Conservation (phyloP, 179 eudicot species). For the Nepenthes alata region DNA sequence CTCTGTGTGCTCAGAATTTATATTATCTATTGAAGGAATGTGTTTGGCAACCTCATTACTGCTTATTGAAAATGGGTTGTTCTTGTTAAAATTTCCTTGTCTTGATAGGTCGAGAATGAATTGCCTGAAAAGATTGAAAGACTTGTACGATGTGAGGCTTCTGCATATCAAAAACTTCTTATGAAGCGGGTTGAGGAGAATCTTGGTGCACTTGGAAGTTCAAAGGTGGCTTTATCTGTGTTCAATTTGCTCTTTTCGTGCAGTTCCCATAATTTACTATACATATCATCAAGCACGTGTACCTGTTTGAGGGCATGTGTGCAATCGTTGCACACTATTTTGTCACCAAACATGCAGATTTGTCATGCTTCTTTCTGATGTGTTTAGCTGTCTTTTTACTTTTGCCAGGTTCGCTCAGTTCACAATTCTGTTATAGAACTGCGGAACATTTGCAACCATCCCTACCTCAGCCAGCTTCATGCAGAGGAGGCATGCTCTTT, state of each 20-base stretch:
- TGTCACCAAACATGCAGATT: background rate
- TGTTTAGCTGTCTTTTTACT: constrained; percentile 7
- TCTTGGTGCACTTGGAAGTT: constrained; percentile 81
- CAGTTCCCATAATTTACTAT: background rate
- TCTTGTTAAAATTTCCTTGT: background rate
- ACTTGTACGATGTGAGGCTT: constrained; percentile 96
- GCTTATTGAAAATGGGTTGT: background rate
- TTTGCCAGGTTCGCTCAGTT: constrained; percentile 67
- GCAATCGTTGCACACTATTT: background rate
- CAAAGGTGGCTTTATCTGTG: constrained; percentile 49
- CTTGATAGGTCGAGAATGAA: constrained; percentile 68
- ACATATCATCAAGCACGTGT: background rate
- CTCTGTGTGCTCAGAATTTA: too few species aligned
- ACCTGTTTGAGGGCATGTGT: too few species aligned
- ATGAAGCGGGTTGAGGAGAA: constrained; percentile 99
- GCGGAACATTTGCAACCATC: constrained; percentile 97
- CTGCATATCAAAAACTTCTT: constrained; percentile 92
- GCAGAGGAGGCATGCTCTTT: constrained; percentile 58
- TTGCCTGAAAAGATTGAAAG: constrained; percentile 98
- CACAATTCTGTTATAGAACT: constrained; percentile 98
- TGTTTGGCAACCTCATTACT: too few species aligned
- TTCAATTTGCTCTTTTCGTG: constrained; percentile 3
- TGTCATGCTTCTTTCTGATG: background rate
- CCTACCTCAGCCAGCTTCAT: constrained; percentile 93
- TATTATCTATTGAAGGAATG: too few species aligned